Conservation (phyloP, 225 moss, liverwort and hornwort species). For the Physcomitrellopsis africana region DNA sequence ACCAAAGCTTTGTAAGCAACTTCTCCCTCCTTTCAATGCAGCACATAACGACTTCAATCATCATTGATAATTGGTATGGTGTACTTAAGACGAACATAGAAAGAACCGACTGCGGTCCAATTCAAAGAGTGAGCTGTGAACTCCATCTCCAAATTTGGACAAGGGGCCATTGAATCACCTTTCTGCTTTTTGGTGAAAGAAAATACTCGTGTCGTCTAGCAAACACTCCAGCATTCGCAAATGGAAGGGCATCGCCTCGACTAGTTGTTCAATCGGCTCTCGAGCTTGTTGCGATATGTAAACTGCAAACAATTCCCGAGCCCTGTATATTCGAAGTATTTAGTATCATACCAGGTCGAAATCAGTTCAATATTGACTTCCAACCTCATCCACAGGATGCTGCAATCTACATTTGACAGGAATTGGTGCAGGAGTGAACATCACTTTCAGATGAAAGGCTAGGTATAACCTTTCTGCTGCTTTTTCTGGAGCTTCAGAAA, state of each 20-base stretch:
- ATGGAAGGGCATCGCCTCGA: constrained; percentile 91
- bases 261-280: constrained; percentile 47
- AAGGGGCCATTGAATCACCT: constrained; percentile 53
- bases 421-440: constrained; percentile 20
- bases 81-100: neutral
- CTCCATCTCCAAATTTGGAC: constrained; percentile 14
- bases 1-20: constrained; percentile 6
- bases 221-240: constrained; percentile 84
- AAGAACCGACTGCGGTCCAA: neutral
- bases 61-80: neutral
- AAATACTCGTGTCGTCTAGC: constrained; percentile 90
- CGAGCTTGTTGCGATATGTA: constrained; percentile 69
- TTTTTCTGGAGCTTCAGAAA: constrained; percentile 40
- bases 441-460: constrained; percentile 21
- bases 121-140: neutral
- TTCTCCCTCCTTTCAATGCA: constrained; percentile 1
- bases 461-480: constrained; percentile 43
- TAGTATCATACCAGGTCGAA: constrained; percentile 15
- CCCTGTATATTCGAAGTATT: constrained; percentile 47
- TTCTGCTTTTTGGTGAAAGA: constrained; percentile 87
- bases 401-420: neutral
- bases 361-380: constrained; percentile 1
- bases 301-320: constrained; percentile 79
- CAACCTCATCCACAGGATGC: neutral
- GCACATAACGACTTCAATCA: constrained; percentile 12